Conservation (phyloP, 2,329 filamentous ascomycete species). For the Fusarium albosuccineum region DNA sequence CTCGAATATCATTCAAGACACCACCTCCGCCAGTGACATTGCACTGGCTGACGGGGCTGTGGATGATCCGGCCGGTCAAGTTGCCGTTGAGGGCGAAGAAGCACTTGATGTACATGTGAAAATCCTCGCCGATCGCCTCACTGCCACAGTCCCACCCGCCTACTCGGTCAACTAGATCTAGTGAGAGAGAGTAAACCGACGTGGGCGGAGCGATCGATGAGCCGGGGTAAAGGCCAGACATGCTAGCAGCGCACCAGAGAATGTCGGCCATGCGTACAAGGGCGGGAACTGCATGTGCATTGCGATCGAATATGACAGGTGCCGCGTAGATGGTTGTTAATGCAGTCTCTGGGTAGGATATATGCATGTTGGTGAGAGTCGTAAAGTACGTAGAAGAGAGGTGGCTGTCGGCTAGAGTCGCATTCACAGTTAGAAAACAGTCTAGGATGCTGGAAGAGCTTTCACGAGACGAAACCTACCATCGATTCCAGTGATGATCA, state of each 20-base stretch:
- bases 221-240: conserved; percentile 75
- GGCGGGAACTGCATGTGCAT: conserved; percentile 75
- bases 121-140: conserved; percentile 80
- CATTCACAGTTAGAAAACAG: conserved; percentile 17
- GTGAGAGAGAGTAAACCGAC: conserved; percentile 78
- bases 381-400: conserved; percentile 77
- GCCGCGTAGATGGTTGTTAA: conserved; percentile 75
- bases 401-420: conserved; percentile 74
- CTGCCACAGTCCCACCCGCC: conserved; percentile 79
- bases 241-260: conserved; percentile 77
- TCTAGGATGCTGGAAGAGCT: background rate
- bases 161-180: conserved; percentile 75
- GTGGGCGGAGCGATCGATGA: conserved; percentile 77
- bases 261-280: conserved; percentile 79
- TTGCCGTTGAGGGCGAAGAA: conserved; percentile 81
- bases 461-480: conserved; percentile 60
- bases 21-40: conserved; percentile 74
- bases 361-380: conserved; percentile 73
- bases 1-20: conserved; percentile 69
- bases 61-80: conserved; percentile 72
- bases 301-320: conserved; percentile 81
- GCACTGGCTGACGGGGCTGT: conserved; percentile 79
- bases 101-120: conserved; percentile 84
- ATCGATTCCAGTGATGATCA: conserved; percentile 79
- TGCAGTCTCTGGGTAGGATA: conserved; percentile 69